phyloP scores from a whole-genome alignment of 106 monocot genomes.

The Dendrobium nobile region DNA sequence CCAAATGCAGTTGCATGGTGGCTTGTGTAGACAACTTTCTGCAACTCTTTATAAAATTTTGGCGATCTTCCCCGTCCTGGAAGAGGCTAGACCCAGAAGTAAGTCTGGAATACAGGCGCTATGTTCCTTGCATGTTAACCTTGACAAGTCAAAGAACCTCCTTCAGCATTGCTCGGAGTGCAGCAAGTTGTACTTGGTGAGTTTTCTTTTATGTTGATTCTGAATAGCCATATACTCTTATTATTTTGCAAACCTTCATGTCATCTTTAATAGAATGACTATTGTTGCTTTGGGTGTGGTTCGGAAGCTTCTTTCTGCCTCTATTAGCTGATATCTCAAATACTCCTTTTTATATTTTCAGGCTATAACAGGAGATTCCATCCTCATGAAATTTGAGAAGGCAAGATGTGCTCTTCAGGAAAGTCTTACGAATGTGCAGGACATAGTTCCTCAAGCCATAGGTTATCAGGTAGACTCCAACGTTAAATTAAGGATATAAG shows the following conservation, averaged over 20 bases:
- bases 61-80: slow-evolving; percentile 55
- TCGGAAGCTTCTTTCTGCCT: background rate
- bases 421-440: slow-evolving; percentile 51
- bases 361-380: slow-evolving; percentile 71
- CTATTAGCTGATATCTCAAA: background rate
- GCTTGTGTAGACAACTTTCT: slow-evolving; percentile 56
- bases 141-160: slow-evolving; percentile 70
- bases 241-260: background rate
- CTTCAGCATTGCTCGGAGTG: slow-evolving; percentile 84
- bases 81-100: slow-evolving; percentile 73
- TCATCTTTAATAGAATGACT: background rate
- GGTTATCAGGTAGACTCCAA: slow-evolving; percentile 51
- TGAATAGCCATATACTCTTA: background rate
- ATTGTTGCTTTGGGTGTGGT: background rate
- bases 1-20: slow-evolving; percentile 66
- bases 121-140: slow-evolving; percentile 56
- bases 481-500: background rate
- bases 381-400: slow-evolving; percentile 78
- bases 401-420: slow-evolving; percentile 56
- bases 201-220: background rate
- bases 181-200: slow-evolving; percentile 91
- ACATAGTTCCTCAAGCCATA: slow-evolving; percentile 53
- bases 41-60: slow-evolving; percentile 52
- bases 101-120: slow-evolving; percentile 74
- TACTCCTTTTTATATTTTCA: slow-evolving; percentile 15